Base-by-base conservation (phyloP, 169 alveolate genomes). In the Babesia sp. region DNA sequence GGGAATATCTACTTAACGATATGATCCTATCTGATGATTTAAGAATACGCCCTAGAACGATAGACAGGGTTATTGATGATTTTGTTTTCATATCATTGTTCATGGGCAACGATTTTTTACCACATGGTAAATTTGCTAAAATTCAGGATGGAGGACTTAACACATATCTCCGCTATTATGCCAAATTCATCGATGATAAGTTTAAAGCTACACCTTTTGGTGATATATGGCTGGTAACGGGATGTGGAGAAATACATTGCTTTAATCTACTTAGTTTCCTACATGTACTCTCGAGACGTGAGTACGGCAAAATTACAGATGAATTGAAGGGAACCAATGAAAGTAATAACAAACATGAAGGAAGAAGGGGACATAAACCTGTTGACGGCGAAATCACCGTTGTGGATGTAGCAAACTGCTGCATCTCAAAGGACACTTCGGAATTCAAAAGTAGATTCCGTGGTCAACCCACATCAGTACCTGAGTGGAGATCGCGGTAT, bases 51-150 rank as follows among this genome's bases (percentile, higher is more conserved):
- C 72, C 82, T 7, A 50, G 58, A 26, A 71, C 76, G 34, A 84
- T 89, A 33, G 85, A 66, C 74, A 85, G 97, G 70, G 93, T 95
- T 16, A 93, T 97, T 28, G 99, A 97, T 83, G 99, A 96, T 79
- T 95, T 97, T 71, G 95, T 95, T 0, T 92, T 96, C 64, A 72
- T 97, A 69, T 92, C 98, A 72, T 92, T 95, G 89, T 93, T 96
- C 73, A 96, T 97, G 11, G 99, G 99, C 48, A 97, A 97, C 80
- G 99, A 97, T 73, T 97, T 97, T 85, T 85, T 97, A 18, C 99
- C 99, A 2, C 97, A 89, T 64, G 44, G 76, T 48, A 24, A 77
- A 71, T 50, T 82, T 81, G 29, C 88, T 45, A 51, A 84, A 55
- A 59, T 89, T 36, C 58, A 83, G 44, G 81, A 89, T 42, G 70